Percentiles rank a stretch among this genome's conserved stretches.
Evolutionary conservation across 2,329 filamentous ascomycete genomes (phyloP).

Genomic region (Chaetomium globosum): DNA sequence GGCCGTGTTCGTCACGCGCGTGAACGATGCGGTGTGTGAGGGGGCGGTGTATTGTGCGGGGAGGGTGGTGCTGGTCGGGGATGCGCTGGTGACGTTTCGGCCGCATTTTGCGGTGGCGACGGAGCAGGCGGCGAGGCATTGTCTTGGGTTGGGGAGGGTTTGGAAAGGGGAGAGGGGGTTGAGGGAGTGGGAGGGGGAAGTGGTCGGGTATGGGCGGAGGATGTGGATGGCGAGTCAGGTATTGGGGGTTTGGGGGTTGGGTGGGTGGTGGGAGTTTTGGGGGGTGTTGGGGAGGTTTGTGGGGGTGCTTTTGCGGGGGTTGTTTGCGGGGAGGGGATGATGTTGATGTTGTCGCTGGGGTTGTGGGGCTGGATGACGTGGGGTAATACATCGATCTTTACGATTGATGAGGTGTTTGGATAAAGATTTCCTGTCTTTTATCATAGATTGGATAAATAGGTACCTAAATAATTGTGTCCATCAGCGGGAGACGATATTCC

Average conservation of each 20-base stretch:
- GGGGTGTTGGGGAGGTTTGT: slow-evolving; percentile 15
- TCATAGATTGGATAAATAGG: no score
- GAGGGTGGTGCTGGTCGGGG: slow-evolving; percentile 50
- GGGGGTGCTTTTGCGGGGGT: slow-evolving; percentile 10
- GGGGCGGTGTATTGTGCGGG: slow-evolving; percentile 46
- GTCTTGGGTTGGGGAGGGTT: slow-evolving; percentile 45
- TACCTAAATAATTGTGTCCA: no score
- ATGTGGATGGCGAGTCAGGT: slow-evolving; percentile 31
- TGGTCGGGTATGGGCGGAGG: slow-evolving; percentile 18
- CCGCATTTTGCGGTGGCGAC: slow-evolving; percentile 52
- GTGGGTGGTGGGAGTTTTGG: slow-evolving; percentile 24
- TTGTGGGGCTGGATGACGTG: background rate
- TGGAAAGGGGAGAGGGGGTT: slow-evolving; percentile 43
- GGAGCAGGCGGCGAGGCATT: slow-evolving; percentile 51
- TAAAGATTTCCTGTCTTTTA: background rate
- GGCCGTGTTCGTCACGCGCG: slow-evolving; percentile 47
- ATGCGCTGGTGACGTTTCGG: slow-evolving; percentile 50
- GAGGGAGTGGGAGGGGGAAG: slow-evolving; percentile 42
- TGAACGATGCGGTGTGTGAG: slow-evolving; percentile 47
- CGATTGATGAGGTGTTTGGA: background rate
- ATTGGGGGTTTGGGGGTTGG: slow-evolving; percentile 27
- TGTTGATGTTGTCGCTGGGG: background rate
- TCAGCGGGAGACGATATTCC: no score
- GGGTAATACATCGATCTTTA: background rate
- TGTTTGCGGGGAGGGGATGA: background rate